phyloP scores from a whole-genome alignment of 768 basidiomycete species.

The Auricularia sp. region DNA sequence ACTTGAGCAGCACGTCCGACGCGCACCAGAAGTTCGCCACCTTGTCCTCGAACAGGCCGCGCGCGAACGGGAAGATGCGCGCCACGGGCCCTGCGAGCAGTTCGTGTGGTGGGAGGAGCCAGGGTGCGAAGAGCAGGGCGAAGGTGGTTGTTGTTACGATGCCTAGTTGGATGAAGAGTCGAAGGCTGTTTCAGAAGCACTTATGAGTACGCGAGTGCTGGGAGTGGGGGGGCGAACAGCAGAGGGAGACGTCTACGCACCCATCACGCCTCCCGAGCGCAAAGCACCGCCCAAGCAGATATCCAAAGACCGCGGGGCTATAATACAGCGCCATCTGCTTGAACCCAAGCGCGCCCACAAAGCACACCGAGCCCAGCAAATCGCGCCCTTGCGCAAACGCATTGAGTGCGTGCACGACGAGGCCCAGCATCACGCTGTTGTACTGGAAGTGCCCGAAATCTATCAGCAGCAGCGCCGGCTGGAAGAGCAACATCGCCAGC shows the following conservation, averaged over 20 bases:
- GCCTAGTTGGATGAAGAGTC: slow-evolving; percentile 59
- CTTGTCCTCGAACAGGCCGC: slow-evolving; percentile 90
- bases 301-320: slow-evolving; percentile 84
- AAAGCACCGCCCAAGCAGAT: slow-evolving; percentile 81
- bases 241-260: too few species aligned
- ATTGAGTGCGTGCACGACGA: slow-evolving; percentile 59
- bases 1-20: slow-evolving; percentile 80
- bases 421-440: slow-evolving; percentile 87
- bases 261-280: slow-evolving; percentile 58
- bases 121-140: slow-evolving; percentile 64
- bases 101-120: slow-evolving; percentile 57
- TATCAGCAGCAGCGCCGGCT: slow-evolving; percentile 74
- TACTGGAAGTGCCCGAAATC: slow-evolving; percentile 96
- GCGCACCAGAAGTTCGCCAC: slow-evolving; percentile 99
- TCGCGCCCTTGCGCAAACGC: slow-evolving; percentile 64
- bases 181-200: slow-evolving; percentile 8
- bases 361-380: slow-evolving; percentile 63
- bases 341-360: slow-evolving; percentile 80
- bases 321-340: slow-evolving; percentile 97
- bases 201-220: too few species aligned
- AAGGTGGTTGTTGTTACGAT: slow-evolving; percentile 54
- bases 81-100: slow-evolving; percentile 45
- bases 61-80: slow-evolving; percentile 85
- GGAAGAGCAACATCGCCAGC: slow-evolving; percentile 61
- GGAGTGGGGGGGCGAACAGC: too few species aligned